Evolutionary conservation across 768 basidiomycete genomes (phyloP).

Genomic region (Xerocomus potaroensis): DNA sequence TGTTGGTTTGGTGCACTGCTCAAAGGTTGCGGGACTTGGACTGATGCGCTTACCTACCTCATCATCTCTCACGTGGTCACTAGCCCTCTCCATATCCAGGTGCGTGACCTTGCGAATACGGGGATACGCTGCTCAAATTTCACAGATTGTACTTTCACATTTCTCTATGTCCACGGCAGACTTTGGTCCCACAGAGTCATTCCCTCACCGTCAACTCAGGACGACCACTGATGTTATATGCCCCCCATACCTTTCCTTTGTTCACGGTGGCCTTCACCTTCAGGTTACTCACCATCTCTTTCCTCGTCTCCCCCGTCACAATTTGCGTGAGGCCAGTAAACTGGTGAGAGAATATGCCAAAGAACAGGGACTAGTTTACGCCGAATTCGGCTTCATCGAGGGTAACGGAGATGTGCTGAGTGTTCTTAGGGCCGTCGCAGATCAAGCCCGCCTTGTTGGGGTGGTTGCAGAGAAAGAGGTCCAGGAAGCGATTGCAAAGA

Average conservation of each 20-base stretch:
- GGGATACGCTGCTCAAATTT: slow-evolving; percentile 4
- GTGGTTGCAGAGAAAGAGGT: slow-evolving; percentile 78
- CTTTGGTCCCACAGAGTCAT: slow-evolving; percentile 86
- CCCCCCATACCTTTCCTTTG: slow-evolving; percentile 72
- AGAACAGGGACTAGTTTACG: slow-evolving; percentile 81
- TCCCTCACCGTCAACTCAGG: slow-evolving; percentile 88
- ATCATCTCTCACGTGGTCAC: slow-evolving; percentile 82
- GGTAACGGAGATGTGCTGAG: slow-evolving; percentile 82
- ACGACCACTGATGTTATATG: slow-evolving; percentile 98
- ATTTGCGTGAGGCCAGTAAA: slow-evolving; percentile 74
- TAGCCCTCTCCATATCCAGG: slow-evolving; percentile 94
- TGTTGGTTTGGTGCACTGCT: slow-evolving; percentile 77
- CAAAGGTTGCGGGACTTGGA: slow-evolving; percentile 66
- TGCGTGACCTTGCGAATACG: slow-evolving; percentile 32
- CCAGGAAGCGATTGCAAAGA: slow-evolving; percentile 55
- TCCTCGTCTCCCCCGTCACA: slow-evolving; percentile 92
- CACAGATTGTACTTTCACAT: slow-evolving; percentile 92
- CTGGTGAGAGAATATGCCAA: slow-evolving; percentile 86
- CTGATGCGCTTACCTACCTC: slow-evolving; percentile 65
- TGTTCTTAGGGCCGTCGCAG: slow-evolving; percentile 80
- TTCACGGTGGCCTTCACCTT: slow-evolving; percentile 97
- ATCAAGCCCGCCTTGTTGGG: slow-evolving; percentile 80
- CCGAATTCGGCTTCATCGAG: slow-evolving; percentile 85
- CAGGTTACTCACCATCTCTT: slow-evolving; percentile 98
- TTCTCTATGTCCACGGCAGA: slow-evolving; percentile 94